Conservation (phyloP, 176 grass and related monocot genomes). For the Coix lacrymajobi region DNA sequence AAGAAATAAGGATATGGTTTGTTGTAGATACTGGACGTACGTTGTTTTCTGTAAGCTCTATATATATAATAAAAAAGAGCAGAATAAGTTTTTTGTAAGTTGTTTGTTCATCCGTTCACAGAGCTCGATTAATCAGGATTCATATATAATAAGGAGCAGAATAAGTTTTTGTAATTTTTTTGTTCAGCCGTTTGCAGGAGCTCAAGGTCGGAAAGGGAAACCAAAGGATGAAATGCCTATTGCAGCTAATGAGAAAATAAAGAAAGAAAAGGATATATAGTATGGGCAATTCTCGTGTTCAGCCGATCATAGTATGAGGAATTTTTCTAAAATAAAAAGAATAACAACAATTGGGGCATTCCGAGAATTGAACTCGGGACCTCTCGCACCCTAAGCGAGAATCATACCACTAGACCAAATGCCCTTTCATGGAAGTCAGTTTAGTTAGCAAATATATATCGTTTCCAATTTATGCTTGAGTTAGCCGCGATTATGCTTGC, state of each 20-base stretch:
- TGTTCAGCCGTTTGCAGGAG: neutral
- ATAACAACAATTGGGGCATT: constrained; percentile 69
- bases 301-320: no score
- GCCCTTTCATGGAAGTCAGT: no score
- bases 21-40: neutral
- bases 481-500: constrained; percentile 27
- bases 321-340: no score
- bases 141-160: neutral
- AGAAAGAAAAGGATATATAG: neutral
- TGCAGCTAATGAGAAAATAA: neutral
- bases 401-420: constrained; percentile 99
- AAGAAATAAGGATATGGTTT: neutral
- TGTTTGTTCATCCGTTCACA: neutral
- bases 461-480: constrained; percentile 86
- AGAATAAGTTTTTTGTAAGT: neutral
- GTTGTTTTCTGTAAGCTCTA: no score
- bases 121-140: no score
- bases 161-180: neutral
- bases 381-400: constrained; percentile 98
- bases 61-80: neutral
- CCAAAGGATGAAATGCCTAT: neutral
- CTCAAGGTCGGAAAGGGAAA: neutral
- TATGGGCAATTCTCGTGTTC: no score
- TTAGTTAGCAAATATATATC: no score
- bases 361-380: constrained; percentile 98